Base-by-base conservation (phyloP, 2,329 filamentous ascomycete species). In the Arthrobotrys entomopaga region DNA sequence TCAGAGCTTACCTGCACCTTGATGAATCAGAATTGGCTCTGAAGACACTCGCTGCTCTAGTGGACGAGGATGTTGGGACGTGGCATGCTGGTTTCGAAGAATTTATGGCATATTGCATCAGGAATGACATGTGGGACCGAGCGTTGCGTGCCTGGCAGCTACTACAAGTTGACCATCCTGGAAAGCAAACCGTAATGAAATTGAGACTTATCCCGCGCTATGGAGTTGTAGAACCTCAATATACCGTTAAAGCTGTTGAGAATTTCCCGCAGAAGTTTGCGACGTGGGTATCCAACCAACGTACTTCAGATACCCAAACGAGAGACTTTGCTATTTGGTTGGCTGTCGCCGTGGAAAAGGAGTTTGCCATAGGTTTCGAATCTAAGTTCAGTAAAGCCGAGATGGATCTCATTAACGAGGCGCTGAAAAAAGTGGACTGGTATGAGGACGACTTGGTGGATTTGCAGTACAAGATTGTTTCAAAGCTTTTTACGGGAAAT, bases 121-220 rank as follows among this genome's bases (percentile, higher is more conserved):
- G 67, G 20, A 46, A 71, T 16, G 63, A 76, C 46, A 38, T 38
- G 15, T 79, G 75, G 77, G 72, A 76, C 64, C 50, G 76, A 60
- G 77, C 77, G 15, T 57, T 77, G 20, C 66, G 65, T 19, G 75
- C 70, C 46, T 79, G 77, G 77, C 53, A 76, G n/a, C 22, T 78
- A 11, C 40, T 78, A 42, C 69, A 77, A 60, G 19, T 19, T 26
- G 54, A 65, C n/a, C 29, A 24, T 1, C 38, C 54, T 22, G 24
- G 43, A 16, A 16, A 26, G 6, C 46, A 54, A 2, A 3, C 11
- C 5, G 19, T 10, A 5, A 19, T 15, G 15, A 22, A 54, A 11
- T 24, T 15, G 38, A 46, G 20, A 22, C 16, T 8, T 46, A 19
- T 26, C n/a, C 69, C 61, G 20, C 61, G 69, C 1, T 66, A 50